Base-by-base conservation (phyloP, 345 rosid genomes). In the Eucalyptus cloeziana region DNA sequence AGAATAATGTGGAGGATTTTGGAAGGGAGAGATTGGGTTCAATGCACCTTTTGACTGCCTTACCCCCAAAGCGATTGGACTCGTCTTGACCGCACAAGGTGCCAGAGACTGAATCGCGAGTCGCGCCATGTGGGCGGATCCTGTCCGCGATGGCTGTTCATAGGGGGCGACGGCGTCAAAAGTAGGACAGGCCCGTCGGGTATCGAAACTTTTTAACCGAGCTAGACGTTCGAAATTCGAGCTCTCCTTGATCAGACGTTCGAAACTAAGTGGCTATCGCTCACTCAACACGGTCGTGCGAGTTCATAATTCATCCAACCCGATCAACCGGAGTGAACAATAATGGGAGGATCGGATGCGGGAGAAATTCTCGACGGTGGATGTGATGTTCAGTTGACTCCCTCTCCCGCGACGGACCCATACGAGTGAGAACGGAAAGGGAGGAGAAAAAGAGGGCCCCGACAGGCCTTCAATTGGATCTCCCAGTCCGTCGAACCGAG, bases 121-220 rank as follows among this genome's bases (percentile, higher is more conserved):
- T 64, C 2, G 76, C 37, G 16, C 37, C 76, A 64, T n/a, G 69
- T 27, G 69, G 16, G 14, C 17, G 10, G 21, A n/a, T n/a, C 40
- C 21, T n/a, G 24, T 69, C 80, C 80, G 43, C 21, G 6, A 33
- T 33, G 80, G 79, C 43, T 15, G 43, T 3, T 16, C 1, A 52
- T 52, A 52, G 25, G 10, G 10, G 58, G 24, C 22, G 12, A 31
- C 79, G 7, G 43, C 3, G 3, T 31, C 79, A 5, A 1, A 0
- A 31, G 22, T n/a, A 31, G 43, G 0, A 31, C 21, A 6, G 79
- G 43, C 79, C 3, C 6, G 8, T 3, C 4, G 2, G 0, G 16
- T 11, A 25, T 60, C 13, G 7, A 27, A 60, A 60, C 33, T 27
- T 60, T 27, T 62, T 30, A 62, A 62, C 14, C 4, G 3, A 30